These are phyloP conservation scores for Cercospora berteroae DNA, from an alignment of 2,329 filamentous ascomycete genomes.

Conservation along the genomic window DNA sequence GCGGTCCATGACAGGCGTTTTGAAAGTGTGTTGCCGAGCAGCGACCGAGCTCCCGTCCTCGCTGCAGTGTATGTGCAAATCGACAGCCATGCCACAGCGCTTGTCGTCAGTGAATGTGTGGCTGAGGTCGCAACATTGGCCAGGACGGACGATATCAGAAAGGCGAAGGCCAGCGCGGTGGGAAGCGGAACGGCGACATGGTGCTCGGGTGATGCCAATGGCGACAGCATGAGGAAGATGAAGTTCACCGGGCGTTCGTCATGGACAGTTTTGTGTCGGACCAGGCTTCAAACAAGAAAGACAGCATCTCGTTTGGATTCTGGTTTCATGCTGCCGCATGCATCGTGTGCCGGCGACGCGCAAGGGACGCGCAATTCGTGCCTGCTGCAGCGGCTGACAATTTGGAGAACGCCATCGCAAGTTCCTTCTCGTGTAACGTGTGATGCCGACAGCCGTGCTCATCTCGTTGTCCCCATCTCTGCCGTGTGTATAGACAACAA, in stretches of 20 bases:
- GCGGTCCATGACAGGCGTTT: slow-evolving; percentile 41
- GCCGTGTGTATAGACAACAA: neutral
- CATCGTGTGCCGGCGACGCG: neutral
- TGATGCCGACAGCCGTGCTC: neutral
- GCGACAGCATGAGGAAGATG: slow-evolving; percentile 24
- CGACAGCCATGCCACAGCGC: slow-evolving; percentile 44
- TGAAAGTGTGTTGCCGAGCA: slow-evolving; percentile 28
- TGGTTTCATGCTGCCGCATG: neutral
- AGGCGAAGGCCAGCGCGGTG: slow-evolving; percentile 34
- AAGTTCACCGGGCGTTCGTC: neutral
- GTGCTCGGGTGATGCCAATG: slow-evolving; percentile 28
- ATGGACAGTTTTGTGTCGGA: neutral
- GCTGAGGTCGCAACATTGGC: slow-evolving; percentile 19
- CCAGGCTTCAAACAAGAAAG: neutral
- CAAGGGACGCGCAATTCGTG: neutral
- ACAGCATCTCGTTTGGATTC: neutral
- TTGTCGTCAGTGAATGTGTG: slow-evolving; percentile 40
- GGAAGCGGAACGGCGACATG: slow-evolving; percentile 22
- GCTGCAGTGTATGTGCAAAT: slow-evolving; percentile 40
- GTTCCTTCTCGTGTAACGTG: neutral
- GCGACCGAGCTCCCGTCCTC: slow-evolving; percentile 32
- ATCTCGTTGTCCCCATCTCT: neutral
- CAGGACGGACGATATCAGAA: slow-evolving; percentile 36
- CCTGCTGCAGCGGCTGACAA: neutral
- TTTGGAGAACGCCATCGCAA: neutral